Evolutionary conservation across 139 green algal genomes (phyloP).

Genomic region (Coccomyxa sp.): DNA sequence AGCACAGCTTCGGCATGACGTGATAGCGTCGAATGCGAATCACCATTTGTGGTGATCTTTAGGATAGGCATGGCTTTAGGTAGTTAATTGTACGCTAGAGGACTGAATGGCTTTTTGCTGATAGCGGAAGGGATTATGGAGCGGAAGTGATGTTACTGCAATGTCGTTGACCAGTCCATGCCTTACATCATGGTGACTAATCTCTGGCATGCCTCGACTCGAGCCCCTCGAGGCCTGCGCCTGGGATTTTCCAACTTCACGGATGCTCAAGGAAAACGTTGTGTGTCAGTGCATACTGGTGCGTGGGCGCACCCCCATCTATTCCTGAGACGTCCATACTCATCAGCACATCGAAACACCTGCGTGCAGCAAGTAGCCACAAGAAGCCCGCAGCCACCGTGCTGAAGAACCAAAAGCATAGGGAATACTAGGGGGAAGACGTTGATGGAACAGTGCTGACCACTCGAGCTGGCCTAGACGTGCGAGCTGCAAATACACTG

Average conservation of each 20-base stretch:
- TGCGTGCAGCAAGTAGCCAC: neutral
- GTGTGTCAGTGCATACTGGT: no score
- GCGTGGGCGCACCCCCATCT: no score
- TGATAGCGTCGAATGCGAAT: neutral
- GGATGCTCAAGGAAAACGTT: no score
- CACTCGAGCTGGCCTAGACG: neutral
- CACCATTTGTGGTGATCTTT: conserved; percentile 21
- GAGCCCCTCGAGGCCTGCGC: no score
- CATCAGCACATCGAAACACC: neutral
- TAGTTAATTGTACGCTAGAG: neutral
- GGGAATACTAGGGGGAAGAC: no score
- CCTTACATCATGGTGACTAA: neutral
- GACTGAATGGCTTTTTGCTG: neutral
- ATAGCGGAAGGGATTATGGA: no score
- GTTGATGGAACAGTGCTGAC: no score
- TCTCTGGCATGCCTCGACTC: neutral
- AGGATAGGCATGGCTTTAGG: conserved; percentile 7
- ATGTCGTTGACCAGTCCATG: neutral
- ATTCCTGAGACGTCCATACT: neutral
- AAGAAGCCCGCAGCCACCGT: neutral
- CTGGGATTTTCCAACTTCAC: no score
- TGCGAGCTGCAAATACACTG: neutral
- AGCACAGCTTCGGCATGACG: no score
- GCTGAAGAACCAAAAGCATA: neutral
- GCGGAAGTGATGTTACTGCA: neutral